Conservation (phyloP, 257 asterid species). For the Solanum paucissectum region DNA sequence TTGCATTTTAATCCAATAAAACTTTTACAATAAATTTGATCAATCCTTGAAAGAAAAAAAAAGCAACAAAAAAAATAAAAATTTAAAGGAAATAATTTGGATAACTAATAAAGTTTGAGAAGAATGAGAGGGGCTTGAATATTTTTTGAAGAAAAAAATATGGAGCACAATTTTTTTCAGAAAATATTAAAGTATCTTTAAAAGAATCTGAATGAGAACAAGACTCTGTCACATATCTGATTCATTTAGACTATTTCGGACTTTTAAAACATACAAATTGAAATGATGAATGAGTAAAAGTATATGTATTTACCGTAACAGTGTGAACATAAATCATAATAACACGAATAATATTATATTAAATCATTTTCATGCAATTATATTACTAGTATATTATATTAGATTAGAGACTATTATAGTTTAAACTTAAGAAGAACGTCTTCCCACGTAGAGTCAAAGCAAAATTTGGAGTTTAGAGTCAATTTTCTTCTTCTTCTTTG, state of each 20-base stretch:
- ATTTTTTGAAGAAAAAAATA: too few relatives aligned
- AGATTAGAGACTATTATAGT: not conserved
- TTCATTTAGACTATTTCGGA: too few relatives aligned
- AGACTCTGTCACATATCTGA: not conserved
- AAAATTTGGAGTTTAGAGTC: not conserved
- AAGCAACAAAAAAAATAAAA: not conserved
- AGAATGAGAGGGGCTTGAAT: not conserved
- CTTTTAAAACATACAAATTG: too few relatives aligned
- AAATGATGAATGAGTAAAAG: not conserved
- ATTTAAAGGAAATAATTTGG: too few relatives aligned
- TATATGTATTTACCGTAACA: not conserved
- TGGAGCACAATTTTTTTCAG: not conserved
- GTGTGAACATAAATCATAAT: not conserved
- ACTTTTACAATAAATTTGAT: not conserved
- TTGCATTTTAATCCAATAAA: too few relatives aligned
- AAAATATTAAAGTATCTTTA: too few relatives aligned
- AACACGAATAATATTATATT: not conserved
- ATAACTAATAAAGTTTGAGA: not conserved
- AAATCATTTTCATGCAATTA: not conserved
- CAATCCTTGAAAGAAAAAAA: not conserved
- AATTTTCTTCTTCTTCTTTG: not conserved
- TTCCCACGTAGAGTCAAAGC: not conserved
- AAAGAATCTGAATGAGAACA: too few relatives aligned
- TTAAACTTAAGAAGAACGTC: not conserved
- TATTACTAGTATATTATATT: not conserved